Base-by-base conservation (phyloP, 305 asterid species). In the Fraxinus sp. region DNA sequence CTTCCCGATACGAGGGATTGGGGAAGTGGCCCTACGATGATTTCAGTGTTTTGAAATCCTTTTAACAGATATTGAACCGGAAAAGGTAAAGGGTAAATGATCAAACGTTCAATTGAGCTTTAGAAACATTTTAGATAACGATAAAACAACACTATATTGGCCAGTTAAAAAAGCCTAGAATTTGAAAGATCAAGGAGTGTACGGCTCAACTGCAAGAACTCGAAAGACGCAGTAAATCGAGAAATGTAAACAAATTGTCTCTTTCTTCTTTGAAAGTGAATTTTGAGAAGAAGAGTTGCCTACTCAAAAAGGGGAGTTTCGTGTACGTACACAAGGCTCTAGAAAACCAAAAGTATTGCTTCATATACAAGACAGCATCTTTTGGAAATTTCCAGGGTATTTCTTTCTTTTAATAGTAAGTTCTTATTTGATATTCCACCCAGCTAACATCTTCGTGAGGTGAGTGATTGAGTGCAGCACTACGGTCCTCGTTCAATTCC, bases 1-100 rank as follows among this genome's bases (percentile, higher is more conserved):
- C 75, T 79, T 43, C 81, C 75, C 62, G 37, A 52, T 78, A 86
- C 82, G 88, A 79, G 89, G 81, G 82, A 85, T 84, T 88, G 85
- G 83, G 78, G 74, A 72, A 82, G 86, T 84, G 91, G 86, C 81
- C 79, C 84, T 84, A 81, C 68, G 84, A 90, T 91, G 93, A 62
- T 62, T 59, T 22, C 71, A 22, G 14, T 22, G 33, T 62, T 20
- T 8, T 9, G 72, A 22, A 62, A 62, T 24, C 72, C 72, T 2
- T 2, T 32, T 22, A 16, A 13, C 71, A 7, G 30, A 9, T 28
- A 22, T 62, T 62, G 72, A 62, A 22, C 72, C 7, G 6, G 10
- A 62, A 62, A 62, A 8, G 14, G 72, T 62, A 22, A 62, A 26
- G 28, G 28, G 28, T 18, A 18, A 57, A 57, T 20, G 11, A 57